Evolutionary conservation across 2,329 filamentous ascomycete genomes (phyloP), one percentile per base, ranked within the genome.

Genomic region (Talaromyces atroroseus): DNA sequence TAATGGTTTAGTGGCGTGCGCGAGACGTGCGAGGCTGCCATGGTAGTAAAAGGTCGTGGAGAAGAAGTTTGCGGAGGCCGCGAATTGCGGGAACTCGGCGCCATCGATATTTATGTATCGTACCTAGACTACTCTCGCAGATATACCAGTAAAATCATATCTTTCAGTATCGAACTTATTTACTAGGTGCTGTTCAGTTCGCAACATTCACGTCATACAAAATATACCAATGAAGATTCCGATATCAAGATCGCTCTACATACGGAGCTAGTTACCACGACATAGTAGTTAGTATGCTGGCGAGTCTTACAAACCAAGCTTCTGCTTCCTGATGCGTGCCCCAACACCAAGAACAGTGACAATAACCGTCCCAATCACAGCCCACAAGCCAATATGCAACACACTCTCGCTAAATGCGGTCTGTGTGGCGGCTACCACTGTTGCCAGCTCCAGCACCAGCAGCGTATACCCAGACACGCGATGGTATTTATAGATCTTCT

Each of bases 401-500:
- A 87, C 81, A 23, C 79, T 81, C 60, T 82, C 68, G 65, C 87
- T 90, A 71, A 87, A 96, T 34, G 81, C 79, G 1, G 92, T 96
- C 74, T 85, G 80, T 2, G 86, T 90, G 1, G 92, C 89, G 23
- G 87, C 86, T 49, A 81, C 76, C 40, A 95, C 81, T 0, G 92
- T 94, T 10, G 82, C 84, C 60, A 95, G 74, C 60, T 92, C 79
- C 64, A 95, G 65, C 51, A 86, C 66, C 54, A 92, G 74, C 58
- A 92, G 76, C 7, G 84, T 62, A 68, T 99, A 97, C 2, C 92
- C 94, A 21, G 79, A 81, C 54, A 82, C 74, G 29, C 92, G 84
- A 71, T 97, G 94, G 66, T 92, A 96, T 74, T 95, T 96, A 80
- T 92, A 97, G 44, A 96, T 71, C 23, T 79, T 79, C 80, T 92